Evolutionary conservation across 2,329 filamentous ascomycete species (phyloP).

Genomic region (Botrytis fabae): DNA sequence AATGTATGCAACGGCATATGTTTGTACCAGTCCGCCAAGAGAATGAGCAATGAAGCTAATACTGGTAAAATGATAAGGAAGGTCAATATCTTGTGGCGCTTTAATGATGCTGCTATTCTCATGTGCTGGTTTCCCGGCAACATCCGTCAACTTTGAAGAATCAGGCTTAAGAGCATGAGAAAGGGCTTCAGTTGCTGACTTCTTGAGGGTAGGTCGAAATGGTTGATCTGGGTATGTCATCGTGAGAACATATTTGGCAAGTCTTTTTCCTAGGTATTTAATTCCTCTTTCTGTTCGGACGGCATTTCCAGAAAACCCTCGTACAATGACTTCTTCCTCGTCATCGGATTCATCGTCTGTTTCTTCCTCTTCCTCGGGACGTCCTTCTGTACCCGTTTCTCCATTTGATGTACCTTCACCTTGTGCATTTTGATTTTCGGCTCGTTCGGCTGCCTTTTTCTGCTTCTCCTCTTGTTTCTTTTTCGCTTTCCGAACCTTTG

Average conservation of each 20-base stretch:
- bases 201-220: slow-evolving; percentile 65
- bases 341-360: slow-evolving; percentile 50
- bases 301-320: slow-evolving; percentile 87
- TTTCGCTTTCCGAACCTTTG: slow-evolving; percentile 58
- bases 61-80: slow-evolving; percentile 82
- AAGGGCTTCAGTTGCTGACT: slow-evolving; percentile 46
- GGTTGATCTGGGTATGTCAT: slow-evolving; percentile 95
- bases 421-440: slow-evolving; percentile 19
- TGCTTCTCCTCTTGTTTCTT: slow-evolving; percentile 43
- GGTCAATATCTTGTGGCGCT: slow-evolving; percentile 44
- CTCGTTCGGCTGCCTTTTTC: slow-evolving; percentile 27
- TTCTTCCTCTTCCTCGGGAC: slow-evolving; percentile 16
- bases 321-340: slow-evolving; percentile 82
- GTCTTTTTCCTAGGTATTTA: slow-evolving; percentile 91
- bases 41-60: slow-evolving; percentile 96
- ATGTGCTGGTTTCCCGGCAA: slow-evolving; percentile 54
- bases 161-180: slow-evolving; percentile 44
- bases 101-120: slow-evolving; percentile 61
- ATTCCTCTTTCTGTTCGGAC: slow-evolving; percentile 92
- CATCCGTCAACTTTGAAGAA: slow-evolving; percentile 43
- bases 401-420: slow-evolving; percentile 20
- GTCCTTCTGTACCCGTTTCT: slow-evolving; percentile 27
- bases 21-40: slow-evolving; percentile 85
- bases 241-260: slow-evolving; percentile 85
- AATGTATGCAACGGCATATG: slow-evolving; percentile 93